phyloP scores from a whole-genome alignment of 1,284 basidiomycete species.

The Malassezia equina region DNA sequence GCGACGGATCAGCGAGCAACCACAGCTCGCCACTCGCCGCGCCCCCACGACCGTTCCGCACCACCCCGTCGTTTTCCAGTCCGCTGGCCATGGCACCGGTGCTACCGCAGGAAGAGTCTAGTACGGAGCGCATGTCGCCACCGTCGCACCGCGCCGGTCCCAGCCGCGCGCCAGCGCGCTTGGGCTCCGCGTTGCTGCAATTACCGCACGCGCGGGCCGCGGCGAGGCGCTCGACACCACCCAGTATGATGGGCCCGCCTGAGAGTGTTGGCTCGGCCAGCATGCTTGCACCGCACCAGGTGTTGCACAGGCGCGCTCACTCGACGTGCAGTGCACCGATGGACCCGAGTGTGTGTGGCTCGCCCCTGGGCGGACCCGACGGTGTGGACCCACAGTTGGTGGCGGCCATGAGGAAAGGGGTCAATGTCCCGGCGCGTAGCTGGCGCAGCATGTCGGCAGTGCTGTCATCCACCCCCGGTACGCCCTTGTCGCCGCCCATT shows the following conservation, averaged over 20 bases:
- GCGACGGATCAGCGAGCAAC: neutral
- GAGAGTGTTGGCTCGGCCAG: neutral
- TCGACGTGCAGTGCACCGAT: constrained; percentile 32
- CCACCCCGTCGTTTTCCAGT: constrained; percentile 40
- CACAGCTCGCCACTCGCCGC: constrained; percentile 7
- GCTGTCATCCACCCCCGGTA: neutral
- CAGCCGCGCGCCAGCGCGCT: neutral
- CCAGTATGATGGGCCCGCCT: constrained; percentile 16
- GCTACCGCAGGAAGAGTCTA: constrained; percentile 31
- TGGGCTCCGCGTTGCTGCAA: neutral
- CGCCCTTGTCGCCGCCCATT: neutral
- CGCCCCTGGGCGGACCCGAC: constrained; percentile 43
- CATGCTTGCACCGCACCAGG: neutral
- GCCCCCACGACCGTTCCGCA: constrained; percentile 16
- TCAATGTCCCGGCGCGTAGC: constrained; percentile 5
- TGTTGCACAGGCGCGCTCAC: constrained; percentile 36
- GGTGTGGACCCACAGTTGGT: constrained; percentile 44
- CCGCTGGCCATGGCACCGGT: constrained; percentile 40
- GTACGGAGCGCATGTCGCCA: neutral
- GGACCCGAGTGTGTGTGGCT: constrained; percentile 25
- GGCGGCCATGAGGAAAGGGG: constrained; percentile 34
- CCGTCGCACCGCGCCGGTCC: neutral
- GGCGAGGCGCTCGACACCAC: neutral
- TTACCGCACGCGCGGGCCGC: neutral
- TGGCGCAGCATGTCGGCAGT: constrained; percentile 14